A percentile compares a stretch with the other conserved stretches of the same genome.
These are phyloP conservation scores for Leptosphaerulina australis DNA, from an alignment of 2,329 filamentous ascomycete species.

Conservation along the genomic window DNA sequence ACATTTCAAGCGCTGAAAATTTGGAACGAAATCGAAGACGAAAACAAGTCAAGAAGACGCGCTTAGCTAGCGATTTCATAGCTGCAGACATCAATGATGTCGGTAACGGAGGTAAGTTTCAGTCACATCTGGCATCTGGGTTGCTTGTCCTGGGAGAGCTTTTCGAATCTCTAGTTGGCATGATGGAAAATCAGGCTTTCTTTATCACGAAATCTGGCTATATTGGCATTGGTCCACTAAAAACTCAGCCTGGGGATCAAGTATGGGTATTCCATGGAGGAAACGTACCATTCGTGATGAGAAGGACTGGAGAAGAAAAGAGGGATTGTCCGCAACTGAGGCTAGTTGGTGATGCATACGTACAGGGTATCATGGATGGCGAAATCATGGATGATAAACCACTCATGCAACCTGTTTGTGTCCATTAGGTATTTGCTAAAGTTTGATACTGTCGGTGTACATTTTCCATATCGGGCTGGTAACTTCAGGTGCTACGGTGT, in stretches of 20 bases:
- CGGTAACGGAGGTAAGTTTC: no score
- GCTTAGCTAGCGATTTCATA: no score
- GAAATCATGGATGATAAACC: background rate
- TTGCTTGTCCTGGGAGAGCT: background rate
- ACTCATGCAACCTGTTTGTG: background rate
- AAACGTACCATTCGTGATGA: constrained; percentile 19
- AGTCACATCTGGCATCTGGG: no score
- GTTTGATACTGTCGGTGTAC: no score
- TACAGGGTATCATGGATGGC: constrained; percentile 24
- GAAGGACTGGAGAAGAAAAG: background rate
- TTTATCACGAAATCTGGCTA: constrained; percentile 20
- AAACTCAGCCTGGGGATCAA: constrained; percentile 5
- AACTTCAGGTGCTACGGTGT: no score
- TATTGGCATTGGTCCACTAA: constrained; percentile 20
- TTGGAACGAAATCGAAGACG: no score
- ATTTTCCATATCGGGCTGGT: no score
- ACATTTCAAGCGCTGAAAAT: no score
- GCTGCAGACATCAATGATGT: no score
- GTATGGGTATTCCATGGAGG: constrained; percentile 20
- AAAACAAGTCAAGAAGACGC: no score
- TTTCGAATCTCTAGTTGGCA: constrained; percentile 7
- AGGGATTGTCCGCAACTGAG: background rate
- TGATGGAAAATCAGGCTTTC: constrained; percentile 17
- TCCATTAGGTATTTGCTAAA: background rate
- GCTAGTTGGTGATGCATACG: constrained; percentile 21